Conservation (phyloP, 2,329 filamentous ascomycete species). For the Colletotrichum sp. region DNA sequence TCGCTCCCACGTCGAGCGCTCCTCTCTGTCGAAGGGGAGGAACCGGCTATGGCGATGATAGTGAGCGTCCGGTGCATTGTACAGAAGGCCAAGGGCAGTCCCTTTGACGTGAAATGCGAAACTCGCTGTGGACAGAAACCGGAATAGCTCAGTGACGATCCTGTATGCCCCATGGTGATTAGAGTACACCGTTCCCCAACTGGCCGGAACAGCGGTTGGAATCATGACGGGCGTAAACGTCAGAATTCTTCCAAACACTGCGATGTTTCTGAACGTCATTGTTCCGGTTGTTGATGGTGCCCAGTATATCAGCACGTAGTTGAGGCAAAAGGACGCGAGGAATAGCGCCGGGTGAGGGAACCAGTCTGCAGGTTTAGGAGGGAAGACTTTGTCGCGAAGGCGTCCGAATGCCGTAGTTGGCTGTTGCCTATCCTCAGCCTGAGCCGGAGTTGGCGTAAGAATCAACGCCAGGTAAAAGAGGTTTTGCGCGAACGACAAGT, state of each 20-base stretch:
- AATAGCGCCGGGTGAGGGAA: constrained; percentile 40
- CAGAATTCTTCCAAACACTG: constrained; percentile 36
- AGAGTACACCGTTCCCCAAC: constrained; percentile 50
- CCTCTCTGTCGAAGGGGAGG: constrained; percentile 48
- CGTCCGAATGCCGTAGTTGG: constrained; percentile 31
- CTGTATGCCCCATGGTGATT: constrained; percentile 42
- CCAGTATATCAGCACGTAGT: constrained; percentile 37
- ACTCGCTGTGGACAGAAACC: constrained; percentile 46
- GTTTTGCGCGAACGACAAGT: constrained; percentile 65
- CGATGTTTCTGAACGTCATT: constrained; percentile 38
- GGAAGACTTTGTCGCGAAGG: constrained; percentile 33
- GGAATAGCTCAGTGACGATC: constrained; percentile 51
- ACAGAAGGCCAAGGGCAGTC: constrained; percentile 44
- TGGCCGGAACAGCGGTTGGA: constrained; percentile 49
- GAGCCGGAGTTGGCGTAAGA: constrained; percentile 56
- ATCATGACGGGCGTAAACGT: constrained; percentile 51
- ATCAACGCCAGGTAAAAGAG: constrained; percentile 65
- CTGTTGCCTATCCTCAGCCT: constrained; percentile 28
- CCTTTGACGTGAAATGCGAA: constrained; percentile 49
- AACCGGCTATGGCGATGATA: constrained; percentile 53
- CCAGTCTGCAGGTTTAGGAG: constrained; percentile 49
- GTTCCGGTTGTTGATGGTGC: constrained; percentile 46
- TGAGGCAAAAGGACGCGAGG: constrained; percentile 34
- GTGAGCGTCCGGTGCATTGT: constrained; percentile 51
- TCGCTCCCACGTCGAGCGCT: constrained; percentile 47